Evolutionary conservation across 768 basidiomycete species (phyloP), one percentile per base, ranked within the genome.

Genomic region (Auricularia cornea): DNA sequence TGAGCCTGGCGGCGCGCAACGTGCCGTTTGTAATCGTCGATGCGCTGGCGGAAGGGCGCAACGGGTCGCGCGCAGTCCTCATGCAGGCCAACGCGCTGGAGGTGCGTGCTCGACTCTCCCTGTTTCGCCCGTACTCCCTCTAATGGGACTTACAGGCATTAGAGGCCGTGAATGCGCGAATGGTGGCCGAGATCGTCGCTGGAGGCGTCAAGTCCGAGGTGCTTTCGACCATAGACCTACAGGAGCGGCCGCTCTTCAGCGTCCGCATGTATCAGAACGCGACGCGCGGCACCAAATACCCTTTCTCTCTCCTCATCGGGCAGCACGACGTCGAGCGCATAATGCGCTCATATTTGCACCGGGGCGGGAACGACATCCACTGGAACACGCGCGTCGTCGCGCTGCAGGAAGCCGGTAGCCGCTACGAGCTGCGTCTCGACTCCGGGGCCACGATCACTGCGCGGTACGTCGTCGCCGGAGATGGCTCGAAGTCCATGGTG

Each of bases 271-370:
- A 5, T 26, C 26, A 4, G 26, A 57, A 57, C 30, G 54, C 54
- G 1, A n/a, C 10, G 30, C 30, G 16, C 26, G 16, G 23, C 20
- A 57, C 54, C 11, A 26, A 30, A 8, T 57, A 57, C 54, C 28
- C 28, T 1, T 57, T 28, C 29, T 28, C 26, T 29, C 54, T 57
- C 26, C 54, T 57, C 54, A 57, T 57, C 28, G 54, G 26, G 28
- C 54, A 57, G 28, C 54, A 57, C 54, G 28, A 57, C 54, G 26
- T 57, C 54, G 54, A 57, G 54, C 54, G 54, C 26, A 26, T 57
- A 20, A 28, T 57, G 54, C 23, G 54, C 5, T 14, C 26, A 10
- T 31, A 57, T 30, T 20, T 57, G 6, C 12, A 16, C 11, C 54
- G 54, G 6, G 11, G 54, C 14, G 54, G 54, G 54, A 28, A 26